A percentile compares a stretch with the other conserved stretches of the same genome.
Conservation (phyloP, 2,329 filamentous ascomycete genomes). For the Akanthomyces dipterigenus region DNA sequence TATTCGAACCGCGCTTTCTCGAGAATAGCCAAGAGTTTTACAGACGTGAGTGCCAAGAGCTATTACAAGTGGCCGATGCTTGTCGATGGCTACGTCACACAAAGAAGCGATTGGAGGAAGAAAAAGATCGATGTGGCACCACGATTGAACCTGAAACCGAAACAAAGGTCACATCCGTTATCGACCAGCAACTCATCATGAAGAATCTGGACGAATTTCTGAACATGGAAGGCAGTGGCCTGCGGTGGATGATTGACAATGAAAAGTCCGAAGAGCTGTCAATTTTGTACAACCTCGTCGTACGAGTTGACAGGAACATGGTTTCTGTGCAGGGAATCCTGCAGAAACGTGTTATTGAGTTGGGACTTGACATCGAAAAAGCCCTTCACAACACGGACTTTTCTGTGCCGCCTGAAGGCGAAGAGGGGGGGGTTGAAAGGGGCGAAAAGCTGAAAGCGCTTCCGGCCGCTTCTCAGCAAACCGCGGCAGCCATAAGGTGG, state of each 20-base stretch:
- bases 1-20: conserved; percentile 76
- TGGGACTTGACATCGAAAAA: conserved; percentile 79
- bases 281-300: conserved; percentile 75
- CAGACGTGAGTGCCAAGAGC: conserved; percentile 60
- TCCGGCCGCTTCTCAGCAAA: conserved; percentile 64
- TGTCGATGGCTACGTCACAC: conserved; percentile 75
- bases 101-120: conserved; percentile 67
- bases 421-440: conserved; percentile 30
- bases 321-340: conserved; percentile 62
- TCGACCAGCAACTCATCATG: conserved; percentile 74
- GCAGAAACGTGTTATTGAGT: conserved; percentile 66
- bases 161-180: conserved; percentile 65
- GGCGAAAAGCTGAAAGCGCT: conserved; percentile 29
- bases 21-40: conserved; percentile 69
- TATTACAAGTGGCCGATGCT: conserved; percentile 74
- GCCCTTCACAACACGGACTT: conserved; percentile 50
- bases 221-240: conserved; percentile 74
- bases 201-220: conserved; percentile 76
- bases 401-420: conserved; percentile 35
- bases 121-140: conserved; percentile 74
- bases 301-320: conserved; percentile 70
- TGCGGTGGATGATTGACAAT: conserved; percentile 87
- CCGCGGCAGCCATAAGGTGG: conserved; percentile 85
- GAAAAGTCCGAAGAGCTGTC: conserved; percentile 70
- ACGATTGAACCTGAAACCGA: conserved; percentile 69